phyloP scores from a whole-genome alignment of 208 protist genomes.

The Herpetomonas tarakana region DNA sequence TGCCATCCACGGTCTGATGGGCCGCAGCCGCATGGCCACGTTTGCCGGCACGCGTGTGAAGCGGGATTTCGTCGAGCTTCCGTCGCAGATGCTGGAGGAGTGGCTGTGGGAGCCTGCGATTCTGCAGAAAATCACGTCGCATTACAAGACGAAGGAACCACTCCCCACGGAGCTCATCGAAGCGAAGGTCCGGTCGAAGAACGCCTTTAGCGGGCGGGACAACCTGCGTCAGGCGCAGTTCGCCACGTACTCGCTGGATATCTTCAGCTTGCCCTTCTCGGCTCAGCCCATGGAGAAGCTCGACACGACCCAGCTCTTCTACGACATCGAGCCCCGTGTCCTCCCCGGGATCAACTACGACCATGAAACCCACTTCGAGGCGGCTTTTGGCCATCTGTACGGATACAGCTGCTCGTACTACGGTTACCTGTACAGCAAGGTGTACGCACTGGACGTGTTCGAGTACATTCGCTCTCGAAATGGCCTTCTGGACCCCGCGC shows the following conservation, averaged over 20 bases:
- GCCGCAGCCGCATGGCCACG: constrained; percentile 66
- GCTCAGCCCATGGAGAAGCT: constrained; percentile 35
- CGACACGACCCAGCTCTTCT: constrained; percentile 59
- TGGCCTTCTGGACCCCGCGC: constrained; percentile 58
- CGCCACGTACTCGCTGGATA: constrained; percentile 71
- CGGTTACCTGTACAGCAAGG: constrained; percentile 87
- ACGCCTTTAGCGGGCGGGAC: constrained; percentile 64
- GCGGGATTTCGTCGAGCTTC: constrained; percentile 88
- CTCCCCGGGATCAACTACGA: constrained; percentile 60
- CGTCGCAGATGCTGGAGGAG: constrained; percentile 89
- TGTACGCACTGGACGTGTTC: constrained; percentile 84
- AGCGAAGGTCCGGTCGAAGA: constrained; percentile 76
- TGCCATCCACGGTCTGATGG: constrained; percentile 80
- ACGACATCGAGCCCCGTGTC: constrained; percentile 44
- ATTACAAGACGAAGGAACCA: constrained; percentile 79
- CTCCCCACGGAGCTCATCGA: constrained; percentile 68
- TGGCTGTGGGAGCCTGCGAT: constrained; percentile 88
- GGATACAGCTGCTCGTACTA: constrained; percentile 85
- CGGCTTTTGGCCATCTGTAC: constrained; percentile 75
- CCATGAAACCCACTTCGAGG: constrained; percentile 68
- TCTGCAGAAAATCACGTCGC: constrained; percentile 66
- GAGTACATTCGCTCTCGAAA: constrained; percentile 66
- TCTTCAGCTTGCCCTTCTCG: constrained; percentile 71
- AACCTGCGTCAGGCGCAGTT: constrained; percentile 76
- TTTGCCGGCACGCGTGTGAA: constrained; percentile 79